Percentiles rank a stretch among this genome's conserved stretches.
These are phyloP conservation scores for Carallia pectinifolia DNA, from an alignment of 345 rosid genomes.

Conservation along the genomic window DNA sequence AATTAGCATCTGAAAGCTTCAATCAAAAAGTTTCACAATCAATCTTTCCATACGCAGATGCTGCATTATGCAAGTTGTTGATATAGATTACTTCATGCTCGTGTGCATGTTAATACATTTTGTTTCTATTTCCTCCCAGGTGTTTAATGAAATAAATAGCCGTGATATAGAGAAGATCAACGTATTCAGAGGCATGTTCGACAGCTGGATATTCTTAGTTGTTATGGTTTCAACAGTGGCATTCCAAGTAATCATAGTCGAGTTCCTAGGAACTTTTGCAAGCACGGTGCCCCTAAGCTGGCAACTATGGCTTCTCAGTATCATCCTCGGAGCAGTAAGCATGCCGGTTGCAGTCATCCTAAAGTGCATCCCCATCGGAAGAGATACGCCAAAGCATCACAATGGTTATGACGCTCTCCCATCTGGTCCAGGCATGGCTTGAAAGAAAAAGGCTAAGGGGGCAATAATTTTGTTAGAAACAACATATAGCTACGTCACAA, in stretches of 20 bases:
- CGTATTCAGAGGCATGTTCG: slow-evolving; percentile 54
- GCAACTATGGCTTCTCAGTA: slow-evolving; percentile 79
- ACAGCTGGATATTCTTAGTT: slow-evolving; percentile 55
- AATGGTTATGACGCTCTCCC: slow-evolving; percentile 77
- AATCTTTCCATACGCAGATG: no score
- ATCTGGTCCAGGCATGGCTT: slow-evolving; percentile 66
- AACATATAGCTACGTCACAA: no score
- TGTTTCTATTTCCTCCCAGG: slow-evolving; percentile 31
- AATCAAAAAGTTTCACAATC: no score
- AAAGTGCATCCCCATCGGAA: slow-evolving; percentile 75
- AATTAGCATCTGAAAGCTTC: no score
- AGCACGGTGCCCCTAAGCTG: slow-evolving; percentile 74
- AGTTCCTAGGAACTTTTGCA: slow-evolving; percentile 67
- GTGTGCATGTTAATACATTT: not conserved
- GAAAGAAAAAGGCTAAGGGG: slow-evolving; percentile 19
- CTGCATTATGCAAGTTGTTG: no score
- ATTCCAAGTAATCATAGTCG: slow-evolving; percentile 61
- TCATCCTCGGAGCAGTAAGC: slow-evolving; percentile 71
- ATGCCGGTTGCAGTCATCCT: slow-evolving; percentile 64
- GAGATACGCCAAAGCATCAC: slow-evolving; percentile 31
- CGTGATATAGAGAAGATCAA: slow-evolving; percentile 72
- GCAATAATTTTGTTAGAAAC: no score
- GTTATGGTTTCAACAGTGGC: slow-evolving; percentile 52
- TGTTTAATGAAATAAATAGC: slow-evolving; percentile 77
- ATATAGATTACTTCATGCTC: no score